phyloP scores from a whole-genome alignment of 441 rosid species.

The Codiaeum variegatum region DNA sequence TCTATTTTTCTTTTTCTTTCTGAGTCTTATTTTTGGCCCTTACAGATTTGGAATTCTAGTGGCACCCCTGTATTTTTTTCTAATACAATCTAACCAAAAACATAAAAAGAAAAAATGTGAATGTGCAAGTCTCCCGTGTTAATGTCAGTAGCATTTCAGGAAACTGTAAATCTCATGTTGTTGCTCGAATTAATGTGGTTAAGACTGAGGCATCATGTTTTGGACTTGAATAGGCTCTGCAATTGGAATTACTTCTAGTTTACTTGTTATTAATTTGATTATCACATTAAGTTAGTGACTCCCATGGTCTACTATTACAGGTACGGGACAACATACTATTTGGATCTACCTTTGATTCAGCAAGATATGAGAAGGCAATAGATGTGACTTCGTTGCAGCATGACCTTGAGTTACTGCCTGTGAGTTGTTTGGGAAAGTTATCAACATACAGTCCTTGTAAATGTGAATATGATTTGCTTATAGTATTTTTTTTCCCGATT shows the following conservation, averaged over 20 bases:
- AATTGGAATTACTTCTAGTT: conserved; percentile 10
- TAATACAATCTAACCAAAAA: neutral
- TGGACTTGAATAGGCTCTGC: neutral
- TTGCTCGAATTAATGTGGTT: conserved; percentile 5
- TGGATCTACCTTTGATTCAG: conserved; percentile 64
- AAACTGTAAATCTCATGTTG: neutral
- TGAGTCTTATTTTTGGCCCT: neutral
- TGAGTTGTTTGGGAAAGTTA: conserved; percentile 33
- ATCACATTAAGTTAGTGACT: conserved; percentile 13
- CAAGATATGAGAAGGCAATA: conserved; percentile 72
- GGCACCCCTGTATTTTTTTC: neutral
- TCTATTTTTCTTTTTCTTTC: neutral
- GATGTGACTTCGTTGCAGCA: conserved; percentile 83
- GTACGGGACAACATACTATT: conserved; percentile 86
- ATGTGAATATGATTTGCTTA: conserved; percentile 13
- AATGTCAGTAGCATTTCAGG: neutral
- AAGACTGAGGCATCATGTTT: conserved; percentile 12
- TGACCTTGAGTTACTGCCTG: conserved; percentile 86
- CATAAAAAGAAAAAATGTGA: neutral
- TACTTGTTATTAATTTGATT: conserved; percentile 12
- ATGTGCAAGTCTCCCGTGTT: neutral
- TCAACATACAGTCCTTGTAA: conserved; percentile 9
- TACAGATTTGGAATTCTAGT: neutral
- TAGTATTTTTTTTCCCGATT: conserved; percentile 14
- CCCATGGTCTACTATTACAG: conserved; percentile 34